These are phyloP conservation scores for Spencermartinsiella europaea DNA, from an alignment of 805 yeast species.

Conservation along the genomic window DNA sequence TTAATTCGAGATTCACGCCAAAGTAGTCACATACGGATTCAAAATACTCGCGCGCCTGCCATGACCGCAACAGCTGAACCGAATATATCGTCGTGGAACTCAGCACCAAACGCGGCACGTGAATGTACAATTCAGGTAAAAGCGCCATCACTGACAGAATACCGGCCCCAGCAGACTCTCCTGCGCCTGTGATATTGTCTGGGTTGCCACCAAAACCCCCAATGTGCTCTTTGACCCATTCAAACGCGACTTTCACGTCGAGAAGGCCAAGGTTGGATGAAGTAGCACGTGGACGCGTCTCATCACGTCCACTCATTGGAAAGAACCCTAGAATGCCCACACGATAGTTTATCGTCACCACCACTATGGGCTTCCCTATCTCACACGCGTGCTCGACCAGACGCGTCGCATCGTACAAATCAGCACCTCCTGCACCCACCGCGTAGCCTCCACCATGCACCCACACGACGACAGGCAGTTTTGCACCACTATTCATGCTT, in stretches of 20 bases:
- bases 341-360: not conserved
- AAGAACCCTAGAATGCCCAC: constrained; percentile 1
- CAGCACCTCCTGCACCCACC: constrained; percentile 3
- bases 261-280: not conserved
- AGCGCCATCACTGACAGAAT: constrained; percentile 2
- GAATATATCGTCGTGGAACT: constrained; percentile 1
- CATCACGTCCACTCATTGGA: not conserved
- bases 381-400: not conserved
- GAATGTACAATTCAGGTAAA: not conserved
- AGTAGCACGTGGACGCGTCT: not conserved
- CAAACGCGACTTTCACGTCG: not conserved
- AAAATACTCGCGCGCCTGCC: not conserved
- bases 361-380: not conserved
- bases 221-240: constrained; percentile 3
- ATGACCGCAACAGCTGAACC: not conserved
- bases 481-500: not conserved
- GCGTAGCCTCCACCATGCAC: constrained; percentile 1
- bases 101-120: not conserved
- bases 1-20: not conserved
- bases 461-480: constrained; percentile 2
- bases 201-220: constrained; percentile 1
- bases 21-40: not conserved
- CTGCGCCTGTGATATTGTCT: constrained; percentile 28
- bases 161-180: constrained; percentile 34
- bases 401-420: constrained; percentile 1